Evolutionary conservation across 208 protist genomes (phyloP).

Genomic region (Sergeia podlipaevii): DNA sequence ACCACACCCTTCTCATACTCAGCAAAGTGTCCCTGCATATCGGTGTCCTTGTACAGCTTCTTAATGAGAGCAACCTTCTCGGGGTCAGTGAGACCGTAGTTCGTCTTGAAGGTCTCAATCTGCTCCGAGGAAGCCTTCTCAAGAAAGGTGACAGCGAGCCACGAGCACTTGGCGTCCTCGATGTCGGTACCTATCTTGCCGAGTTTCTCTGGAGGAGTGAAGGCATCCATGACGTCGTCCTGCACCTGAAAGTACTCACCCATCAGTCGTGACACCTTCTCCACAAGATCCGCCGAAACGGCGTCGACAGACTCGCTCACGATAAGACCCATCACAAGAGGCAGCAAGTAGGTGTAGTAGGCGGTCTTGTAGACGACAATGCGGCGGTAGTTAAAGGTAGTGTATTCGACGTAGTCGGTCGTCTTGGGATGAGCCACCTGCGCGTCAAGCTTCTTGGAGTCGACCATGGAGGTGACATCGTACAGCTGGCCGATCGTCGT

Average conservation of each 20-base stretch:
- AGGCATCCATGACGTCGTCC: slow-evolving; percentile 98
- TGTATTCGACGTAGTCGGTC: slow-evolving; percentile 86
- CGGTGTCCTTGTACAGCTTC: slow-evolving; percentile 76
- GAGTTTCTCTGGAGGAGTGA: slow-evolving; percentile 92
- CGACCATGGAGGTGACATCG: slow-evolving; percentile 91
- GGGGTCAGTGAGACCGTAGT: slow-evolving; percentile 83
- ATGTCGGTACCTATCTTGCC: slow-evolving; percentile 98
- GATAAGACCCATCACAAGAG: slow-evolving; percentile 93
- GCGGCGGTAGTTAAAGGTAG: slow-evolving; percentile 79
- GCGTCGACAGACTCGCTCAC: slow-evolving; percentile 61
- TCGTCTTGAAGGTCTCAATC: slow-evolving; percentile 73
- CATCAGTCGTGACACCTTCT: slow-evolving; percentile 92
- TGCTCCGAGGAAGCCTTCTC: slow-evolving; percentile 48
- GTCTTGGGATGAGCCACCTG: slow-evolving; percentile 54
- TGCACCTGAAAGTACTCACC: slow-evolving; percentile 98
- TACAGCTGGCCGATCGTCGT: slow-evolving; percentile 97
- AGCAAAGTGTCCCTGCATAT: slow-evolving; percentile 68
- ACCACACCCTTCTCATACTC: slow-evolving; percentile 77
- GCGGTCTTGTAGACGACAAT: slow-evolving; percentile 98
- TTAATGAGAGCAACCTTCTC: slow-evolving; percentile 87
- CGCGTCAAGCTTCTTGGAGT: slow-evolving; percentile 87
- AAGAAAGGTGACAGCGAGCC: slow-evolving; percentile 93
- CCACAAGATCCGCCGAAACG: slow-evolving; percentile 53
- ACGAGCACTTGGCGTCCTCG: slow-evolving; percentile 97
- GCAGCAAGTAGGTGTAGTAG: slow-evolving; percentile 97